Conservation (phyloP, 164 flowering plant genomes). For the Stephania japonica region DNA sequence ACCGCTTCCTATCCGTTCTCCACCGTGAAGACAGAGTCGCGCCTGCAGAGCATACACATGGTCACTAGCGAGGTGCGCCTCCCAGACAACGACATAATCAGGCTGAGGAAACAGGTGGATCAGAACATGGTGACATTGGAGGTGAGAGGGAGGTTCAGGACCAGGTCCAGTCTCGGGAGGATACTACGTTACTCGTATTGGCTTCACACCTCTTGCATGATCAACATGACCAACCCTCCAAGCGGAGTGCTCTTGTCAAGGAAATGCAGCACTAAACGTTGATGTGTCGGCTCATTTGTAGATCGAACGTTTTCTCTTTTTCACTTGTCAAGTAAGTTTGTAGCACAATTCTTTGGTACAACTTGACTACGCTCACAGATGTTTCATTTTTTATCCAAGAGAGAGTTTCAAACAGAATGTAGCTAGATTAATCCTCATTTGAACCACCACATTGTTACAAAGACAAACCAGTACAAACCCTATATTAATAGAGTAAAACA, state of each 20-base stretch:
- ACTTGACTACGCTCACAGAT: too few species aligned
- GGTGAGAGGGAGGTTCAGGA: slow-evolving; percentile 37
- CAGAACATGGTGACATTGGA: slow-evolving; percentile 28
- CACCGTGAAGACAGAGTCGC: slow-evolving; percentile 20
- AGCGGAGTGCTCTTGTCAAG: slow-evolving; percentile 36
- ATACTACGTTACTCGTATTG: slow-evolving; percentile 49
- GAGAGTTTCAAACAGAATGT: too few species aligned
- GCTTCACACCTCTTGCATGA: slow-evolving; percentile 37
- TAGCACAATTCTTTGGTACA: too few species aligned
- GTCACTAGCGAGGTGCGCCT: slow-evolving; percentile 55
- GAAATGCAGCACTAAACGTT: slow-evolving; percentile 48
- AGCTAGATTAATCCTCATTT: too few species aligned
- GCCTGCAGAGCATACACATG: slow-evolving; percentile 40
- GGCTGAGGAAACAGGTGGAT: slow-evolving; percentile 32
- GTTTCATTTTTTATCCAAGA: too few species aligned
- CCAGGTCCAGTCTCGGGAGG: slow-evolving; percentile 46
- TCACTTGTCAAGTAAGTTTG: too few species aligned
- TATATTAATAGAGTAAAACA: too few species aligned
- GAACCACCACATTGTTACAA: too few species aligned
- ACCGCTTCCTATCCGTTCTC: slow-evolving; percentile 46
- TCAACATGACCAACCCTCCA: slow-evolving; percentile 48
- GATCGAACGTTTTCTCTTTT: too few species aligned
- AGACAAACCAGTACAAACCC: too few species aligned
- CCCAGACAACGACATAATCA: slow-evolving; percentile 17
- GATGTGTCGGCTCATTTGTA: neutral